Conservation (phyloP, 1,284 basidiomycete species). For the Laetiporus sulphureus region DNA sequence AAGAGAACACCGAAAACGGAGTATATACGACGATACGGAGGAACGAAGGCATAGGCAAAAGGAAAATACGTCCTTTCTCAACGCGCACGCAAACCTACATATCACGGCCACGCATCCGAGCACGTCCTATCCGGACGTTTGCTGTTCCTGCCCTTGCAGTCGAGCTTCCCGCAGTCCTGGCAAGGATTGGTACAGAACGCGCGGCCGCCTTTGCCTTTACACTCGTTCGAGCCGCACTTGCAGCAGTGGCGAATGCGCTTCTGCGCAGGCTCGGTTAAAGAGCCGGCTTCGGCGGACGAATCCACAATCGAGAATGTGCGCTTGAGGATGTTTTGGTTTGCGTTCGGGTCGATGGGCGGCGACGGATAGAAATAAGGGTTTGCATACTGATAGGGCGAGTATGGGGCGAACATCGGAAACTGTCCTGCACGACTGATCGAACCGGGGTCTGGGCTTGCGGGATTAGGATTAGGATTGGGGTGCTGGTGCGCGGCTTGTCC, state of each 20-base stretch:
- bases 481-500: conserved; percentile 11
- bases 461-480: conserved; percentile 3
- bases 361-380: conserved; percentile 22
- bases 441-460: conserved; percentile 4
- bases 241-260: conserved; percentile 50
- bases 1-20: too few relatives aligned
- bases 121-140: conserved; percentile 67
- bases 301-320: conserved; percentile 24
- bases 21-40: not conserved
- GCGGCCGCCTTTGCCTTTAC: conserved; percentile 71
- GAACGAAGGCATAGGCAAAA: not conserved
- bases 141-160: conserved; percentile 67
- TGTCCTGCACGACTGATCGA: conserved; percentile 12
- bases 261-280: conserved; percentile 22
- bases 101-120: conserved; percentile 48
- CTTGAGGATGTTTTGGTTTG: conserved; percentile 18
- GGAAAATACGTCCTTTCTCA: not conserved
- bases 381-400: conserved; percentile 23
- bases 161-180: conserved; percentile 68
- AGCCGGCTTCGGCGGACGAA: conserved; percentile 16
- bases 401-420: conserved; percentile 20
- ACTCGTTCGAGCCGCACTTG: conserved; percentile 69
- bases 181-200: conserved; percentile 62
- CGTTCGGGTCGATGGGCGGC: conserved; percentile 4
- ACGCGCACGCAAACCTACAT: not conserved